These are phyloP conservation scores for Meripilus lineatus DNA, from an alignment of 1,284 basidiomycete species.

Conservation along the genomic window DNA sequence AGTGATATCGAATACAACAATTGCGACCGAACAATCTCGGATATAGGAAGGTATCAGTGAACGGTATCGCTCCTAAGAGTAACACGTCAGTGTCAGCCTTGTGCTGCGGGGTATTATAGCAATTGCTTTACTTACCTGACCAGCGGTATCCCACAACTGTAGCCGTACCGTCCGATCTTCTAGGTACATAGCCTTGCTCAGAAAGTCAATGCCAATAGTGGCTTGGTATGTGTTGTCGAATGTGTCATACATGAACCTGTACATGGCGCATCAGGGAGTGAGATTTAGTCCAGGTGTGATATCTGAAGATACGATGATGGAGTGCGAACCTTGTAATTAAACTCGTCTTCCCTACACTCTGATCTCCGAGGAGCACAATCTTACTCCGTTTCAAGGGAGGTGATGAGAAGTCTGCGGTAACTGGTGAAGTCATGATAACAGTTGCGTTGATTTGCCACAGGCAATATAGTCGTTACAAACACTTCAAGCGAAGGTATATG, in stretches of 20 bases:
- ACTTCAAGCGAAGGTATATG: neutral
- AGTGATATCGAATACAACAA: slow-evolving; percentile 98
- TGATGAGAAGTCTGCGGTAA: slow-evolving; percentile 77
- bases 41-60: slow-evolving; percentile 99
- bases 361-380: slow-evolving; percentile 91
- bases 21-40: slow-evolving; percentile 96
- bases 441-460: no score
- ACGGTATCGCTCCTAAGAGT: slow-evolving; percentile 85
- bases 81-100: slow-evolving; percentile 2
- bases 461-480: no score
- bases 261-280: neutral
- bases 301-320: no score
- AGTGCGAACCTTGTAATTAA: slow-evolving; percentile 83
- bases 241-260: slow-evolving; percentile 98
- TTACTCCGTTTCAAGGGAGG: slow-evolving; percentile 92
- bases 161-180: slow-evolving; percentile 97
- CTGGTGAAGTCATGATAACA: slow-evolving; percentile 41
- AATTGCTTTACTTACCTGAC: slow-evolving; percentile 58
- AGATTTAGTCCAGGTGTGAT: no score
- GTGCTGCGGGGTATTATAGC: slow-evolving; percentile 1
- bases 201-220: slow-evolving; percentile 98
- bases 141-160: slow-evolving; percentile 99
- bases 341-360: slow-evolving; percentile 95
- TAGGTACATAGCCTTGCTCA: slow-evolving; percentile 99
- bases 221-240: slow-evolving; percentile 99